Conservation (phyloP, 495 filamentous ascomycete species). For the Jackrogersella multiformis region DNA sequence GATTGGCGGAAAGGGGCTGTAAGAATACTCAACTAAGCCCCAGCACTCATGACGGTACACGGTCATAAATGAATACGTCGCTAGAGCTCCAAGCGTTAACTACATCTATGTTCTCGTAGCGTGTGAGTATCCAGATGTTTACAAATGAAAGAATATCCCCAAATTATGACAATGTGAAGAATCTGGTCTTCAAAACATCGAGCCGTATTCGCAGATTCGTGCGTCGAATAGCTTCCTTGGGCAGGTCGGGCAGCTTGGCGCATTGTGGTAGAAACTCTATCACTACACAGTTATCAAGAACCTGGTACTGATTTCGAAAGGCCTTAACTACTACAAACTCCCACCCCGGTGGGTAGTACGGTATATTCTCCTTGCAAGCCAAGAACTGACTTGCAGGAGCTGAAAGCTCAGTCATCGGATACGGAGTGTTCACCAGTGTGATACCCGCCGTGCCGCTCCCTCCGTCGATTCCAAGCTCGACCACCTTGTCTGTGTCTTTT, state of each 20-base stretch:
- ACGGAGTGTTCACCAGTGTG: slow-evolving; percentile 22
- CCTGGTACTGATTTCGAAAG: slow-evolving; percentile 32
- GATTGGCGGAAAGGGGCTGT: not conserved
- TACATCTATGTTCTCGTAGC: too few species aligned
- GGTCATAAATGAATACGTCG: not conserved
- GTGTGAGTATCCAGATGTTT: slow-evolving; percentile 8
- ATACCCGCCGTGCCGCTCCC: slow-evolving; percentile 38
- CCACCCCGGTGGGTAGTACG: slow-evolving; percentile 31
- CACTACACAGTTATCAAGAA: slow-evolving; percentile 38
- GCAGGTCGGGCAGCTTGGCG: slow-evolving; percentile 35
- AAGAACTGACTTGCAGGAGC: slow-evolving; percentile 21
- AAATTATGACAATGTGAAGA: slow-evolving; percentile 10
- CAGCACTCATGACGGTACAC: not conserved
- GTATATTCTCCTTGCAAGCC: slow-evolving; percentile 43
- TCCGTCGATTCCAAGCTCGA: slow-evolving; percentile 37
- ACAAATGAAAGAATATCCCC: too few species aligned
- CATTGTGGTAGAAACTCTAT: slow-evolving; percentile 46
- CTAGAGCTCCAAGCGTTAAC: too few species aligned
- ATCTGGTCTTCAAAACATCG: slow-evolving; percentile 38
- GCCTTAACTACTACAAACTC: slow-evolving; percentile 27
- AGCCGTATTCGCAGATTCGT: slow-evolving; percentile 42
- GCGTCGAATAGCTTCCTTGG: slow-evolving; percentile 41
- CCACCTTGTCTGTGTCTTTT: slow-evolving; percentile 18
- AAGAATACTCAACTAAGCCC: not conserved
- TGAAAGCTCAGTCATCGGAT: slow-evolving; percentile 24